These are phyloP conservation scores for Russula sp. DNA, from an alignment of 768 basidiomycete species.

Conservation along the genomic window DNA sequence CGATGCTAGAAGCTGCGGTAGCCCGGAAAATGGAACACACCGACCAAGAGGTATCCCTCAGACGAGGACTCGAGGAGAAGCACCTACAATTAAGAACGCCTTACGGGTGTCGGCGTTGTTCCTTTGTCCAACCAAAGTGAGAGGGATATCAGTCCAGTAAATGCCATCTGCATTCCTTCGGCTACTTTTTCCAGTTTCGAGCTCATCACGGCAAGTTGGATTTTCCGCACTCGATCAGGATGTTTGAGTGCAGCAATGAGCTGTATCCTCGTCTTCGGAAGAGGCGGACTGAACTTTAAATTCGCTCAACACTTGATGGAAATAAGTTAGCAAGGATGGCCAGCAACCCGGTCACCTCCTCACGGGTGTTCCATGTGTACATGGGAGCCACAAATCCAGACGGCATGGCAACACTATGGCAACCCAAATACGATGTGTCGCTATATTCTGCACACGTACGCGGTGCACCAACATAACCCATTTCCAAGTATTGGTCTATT, in stretches of 20 bases:
- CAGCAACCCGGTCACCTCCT: constrained; percentile 1
- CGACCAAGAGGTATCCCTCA: constrained; percentile 1
- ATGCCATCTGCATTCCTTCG: background rate
- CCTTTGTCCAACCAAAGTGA: background rate
- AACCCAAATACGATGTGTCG: background rate
- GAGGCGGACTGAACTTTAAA: background rate
- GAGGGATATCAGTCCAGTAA: background rate
- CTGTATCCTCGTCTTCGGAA: background rate
- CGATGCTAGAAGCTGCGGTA: background rate
- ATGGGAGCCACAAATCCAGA: constrained; percentile 6
- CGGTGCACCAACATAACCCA: constrained; percentile 1
- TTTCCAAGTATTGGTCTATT: background rate
- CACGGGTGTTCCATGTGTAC: constrained; percentile 5
- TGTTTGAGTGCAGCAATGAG: background rate
- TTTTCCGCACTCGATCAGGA: background rate
- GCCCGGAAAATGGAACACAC: background rate
- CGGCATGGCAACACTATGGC: too few species aligned
- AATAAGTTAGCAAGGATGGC: constrained; percentile 7
- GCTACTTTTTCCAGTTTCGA: background rate
- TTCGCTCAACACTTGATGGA: background rate
- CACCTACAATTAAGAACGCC: background rate
- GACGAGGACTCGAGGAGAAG: background rate
- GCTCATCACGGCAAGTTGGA: background rate
- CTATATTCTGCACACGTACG: constrained; percentile 14
- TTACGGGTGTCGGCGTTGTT: background rate